These are phyloP conservation scores for Cylindrodendrum hubeiense DNA, from an alignment of 2,329 filamentous ascomycete genomes.

Conservation along the genomic window DNA sequence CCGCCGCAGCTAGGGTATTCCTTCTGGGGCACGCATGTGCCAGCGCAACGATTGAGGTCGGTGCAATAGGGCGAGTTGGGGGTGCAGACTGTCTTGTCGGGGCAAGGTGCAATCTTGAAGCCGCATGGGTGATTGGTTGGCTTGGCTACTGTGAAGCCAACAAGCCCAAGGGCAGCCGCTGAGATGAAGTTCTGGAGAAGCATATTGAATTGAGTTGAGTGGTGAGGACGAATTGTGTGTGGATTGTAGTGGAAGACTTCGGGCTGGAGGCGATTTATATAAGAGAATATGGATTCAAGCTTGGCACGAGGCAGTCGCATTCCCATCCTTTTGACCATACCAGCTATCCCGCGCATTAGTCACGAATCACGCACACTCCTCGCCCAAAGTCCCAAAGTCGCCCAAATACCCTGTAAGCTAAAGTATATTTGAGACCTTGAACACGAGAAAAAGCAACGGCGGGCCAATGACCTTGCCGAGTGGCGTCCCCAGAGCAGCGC, in stretches of 20 bases:
- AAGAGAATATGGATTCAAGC: neutral
- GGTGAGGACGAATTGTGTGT: neutral
- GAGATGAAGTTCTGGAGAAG: slow-evolving; percentile 38
- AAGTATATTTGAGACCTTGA: neutral
- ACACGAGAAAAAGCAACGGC: neutral
- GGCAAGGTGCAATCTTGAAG: slow-evolving; percentile 46
- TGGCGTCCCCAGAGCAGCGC: neutral
- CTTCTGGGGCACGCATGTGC: slow-evolving; percentile 47
- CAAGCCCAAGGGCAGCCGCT: slow-evolving; percentile 34
- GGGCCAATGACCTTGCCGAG: neutral
- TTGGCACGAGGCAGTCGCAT: neutral
- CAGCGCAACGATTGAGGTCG: slow-evolving; percentile 44
- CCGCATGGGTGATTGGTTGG: slow-evolving; percentile 40
- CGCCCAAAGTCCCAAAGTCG: neutral
- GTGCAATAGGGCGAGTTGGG: slow-evolving; percentile 39
- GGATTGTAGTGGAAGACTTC: neutral
- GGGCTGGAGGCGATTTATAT: neutral
- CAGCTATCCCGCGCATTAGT: neutral
- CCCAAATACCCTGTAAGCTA: neutral
- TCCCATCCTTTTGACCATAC: neutral
- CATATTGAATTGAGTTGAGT: slow-evolving; percentile 31
- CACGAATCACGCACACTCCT: neutral
- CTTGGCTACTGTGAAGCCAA: slow-evolving; percentile 18
- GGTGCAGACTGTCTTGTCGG: slow-evolving; percentile 41
- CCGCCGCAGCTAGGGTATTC: slow-evolving; percentile 51